Percentiles rank a stretch among this genome's conserved stretches.
Evolutionary conservation across 78 protist species (phyloP).

Genomic region (Pigoraptor vietnamica): DNA sequence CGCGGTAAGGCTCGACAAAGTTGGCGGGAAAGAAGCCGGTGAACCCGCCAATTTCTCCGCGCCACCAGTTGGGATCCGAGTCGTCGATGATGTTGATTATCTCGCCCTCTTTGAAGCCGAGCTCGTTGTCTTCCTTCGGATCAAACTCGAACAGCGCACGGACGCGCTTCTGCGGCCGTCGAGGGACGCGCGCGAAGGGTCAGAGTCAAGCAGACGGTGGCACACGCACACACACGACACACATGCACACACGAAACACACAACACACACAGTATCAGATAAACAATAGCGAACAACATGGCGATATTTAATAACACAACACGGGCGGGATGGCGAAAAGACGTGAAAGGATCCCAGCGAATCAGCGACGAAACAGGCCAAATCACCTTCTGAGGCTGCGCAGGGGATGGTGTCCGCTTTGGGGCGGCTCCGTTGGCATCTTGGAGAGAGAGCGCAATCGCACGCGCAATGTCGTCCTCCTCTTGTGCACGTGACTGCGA

Average conservation of each 20-base stretch:
- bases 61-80: slow-evolving; percentile 29
- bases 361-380: too few relatives aligned
- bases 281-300: too few relatives aligned
- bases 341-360: too few relatives aligned
- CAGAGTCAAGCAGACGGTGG: too few relatives aligned
- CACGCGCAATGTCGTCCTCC: not conserved
- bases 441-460: not conserved
- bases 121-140: slow-evolving; percentile 22
- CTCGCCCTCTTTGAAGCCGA: slow-evolving; percentile 25
- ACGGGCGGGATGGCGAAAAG: too few relatives aligned
- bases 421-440: not conserved
- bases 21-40: not conserved
- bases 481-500: too few relatives aligned
- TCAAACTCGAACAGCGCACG: slow-evolving; percentile 23
- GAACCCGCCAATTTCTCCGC: not conserved
- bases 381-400: too few relatives aligned
- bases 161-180: not conserved
- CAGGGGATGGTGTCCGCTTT: too few relatives aligned
- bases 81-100: slow-evolving; percentile 16
- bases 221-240: not conserved
- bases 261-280: too few relatives aligned
- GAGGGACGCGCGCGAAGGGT: too few relatives aligned
- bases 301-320: too few relatives aligned
- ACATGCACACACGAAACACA: not conserved
- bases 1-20: not conserved